Evolutionary conservation across 768 basidiomycete genomes (phyloP).

Genomic region (Mrakia blollopis): DNA sequence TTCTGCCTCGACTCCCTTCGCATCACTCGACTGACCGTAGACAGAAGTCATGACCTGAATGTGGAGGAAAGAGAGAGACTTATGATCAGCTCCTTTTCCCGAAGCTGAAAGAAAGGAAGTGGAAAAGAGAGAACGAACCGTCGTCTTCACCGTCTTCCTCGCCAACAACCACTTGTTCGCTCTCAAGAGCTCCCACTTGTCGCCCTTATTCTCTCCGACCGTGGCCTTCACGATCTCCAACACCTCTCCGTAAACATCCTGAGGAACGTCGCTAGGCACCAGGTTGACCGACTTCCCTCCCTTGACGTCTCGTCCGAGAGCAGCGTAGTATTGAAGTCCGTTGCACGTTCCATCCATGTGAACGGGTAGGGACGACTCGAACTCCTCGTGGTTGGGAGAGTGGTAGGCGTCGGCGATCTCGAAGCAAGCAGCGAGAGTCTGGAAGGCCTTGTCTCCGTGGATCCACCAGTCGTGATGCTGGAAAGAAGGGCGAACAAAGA

Average conservation of each 20-base stretch:
- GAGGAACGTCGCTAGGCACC: slow-evolving; percentile 71
- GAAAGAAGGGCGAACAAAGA: too few species aligned
- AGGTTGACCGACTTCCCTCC: slow-evolving; percentile 94
- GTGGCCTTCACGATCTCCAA: slow-evolving; percentile 73
- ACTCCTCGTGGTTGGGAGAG: slow-evolving; percentile 58
- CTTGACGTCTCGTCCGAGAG: slow-evolving; percentile 81
- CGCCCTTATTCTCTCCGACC: slow-evolving; percentile 57
- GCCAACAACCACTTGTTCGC: slow-evolving; percentile 71
- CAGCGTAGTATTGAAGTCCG: slow-evolving; percentile 96
- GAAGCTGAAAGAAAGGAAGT: too few species aligned
- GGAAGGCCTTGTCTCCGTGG: slow-evolving; percentile 92
- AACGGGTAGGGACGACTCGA: slow-evolving; percentile 69
- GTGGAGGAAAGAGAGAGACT: neutral
- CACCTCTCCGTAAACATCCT: slow-evolving; percentile 92
- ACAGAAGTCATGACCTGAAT: slow-evolving; percentile 93
- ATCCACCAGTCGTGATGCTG: slow-evolving; percentile 83
- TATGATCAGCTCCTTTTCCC: neutral
- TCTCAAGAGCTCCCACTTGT: slow-evolving; percentile 40
- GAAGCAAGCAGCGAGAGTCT: slow-evolving; percentile 86
- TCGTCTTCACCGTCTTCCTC: slow-evolving; percentile 96
- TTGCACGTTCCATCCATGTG: slow-evolving; percentile 99
- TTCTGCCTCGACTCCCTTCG: neutral
- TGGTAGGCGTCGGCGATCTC: slow-evolving; percentile 78
- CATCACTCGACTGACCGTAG: slow-evolving; percentile 55
- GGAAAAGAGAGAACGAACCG: slow-evolving; percentile 51